Evolutionary conservation across 768 basidiomycete species (phyloP).

Genomic region (Boletus rufocinnamomeus): DNA sequence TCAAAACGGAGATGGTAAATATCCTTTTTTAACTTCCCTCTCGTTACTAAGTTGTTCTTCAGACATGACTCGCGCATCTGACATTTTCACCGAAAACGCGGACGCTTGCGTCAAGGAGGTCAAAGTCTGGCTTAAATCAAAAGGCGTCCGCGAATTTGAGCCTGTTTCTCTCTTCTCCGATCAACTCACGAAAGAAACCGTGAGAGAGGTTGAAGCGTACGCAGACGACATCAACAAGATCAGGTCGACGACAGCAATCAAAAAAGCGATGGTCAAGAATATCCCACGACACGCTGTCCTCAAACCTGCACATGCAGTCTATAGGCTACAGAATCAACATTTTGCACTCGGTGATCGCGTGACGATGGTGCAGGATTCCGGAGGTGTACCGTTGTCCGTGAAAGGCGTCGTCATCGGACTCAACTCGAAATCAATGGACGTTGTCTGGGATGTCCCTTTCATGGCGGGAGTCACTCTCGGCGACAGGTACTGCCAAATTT

Average conservation of each 20-base stretch:
- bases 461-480: constrained; percentile 89
- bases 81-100: constrained; percentile 58
- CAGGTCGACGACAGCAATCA: constrained; percentile 66
- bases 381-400: constrained; percentile 84
- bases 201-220: constrained; percentile 73
- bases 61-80: constrained; percentile 74
- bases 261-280: constrained; percentile 90
- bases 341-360: constrained; percentile 93
- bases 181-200: constrained; percentile 88
- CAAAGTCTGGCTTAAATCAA: constrained; percentile 81
- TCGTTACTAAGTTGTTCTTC: constrained; percentile 7
- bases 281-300: constrained; percentile 92
- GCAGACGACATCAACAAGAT: constrained; percentile 67
- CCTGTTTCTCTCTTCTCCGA: constrained; percentile 91
- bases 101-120: constrained; percentile 76
- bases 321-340: constrained; percentile 84
- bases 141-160: constrained; percentile 89
- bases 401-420: constrained; percentile 95
- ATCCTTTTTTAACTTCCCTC: background rate
- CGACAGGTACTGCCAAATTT: constrained; percentile 55
- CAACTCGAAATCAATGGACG: constrained; percentile 85
- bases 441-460: constrained; percentile 95
- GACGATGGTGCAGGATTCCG: constrained; percentile 94
- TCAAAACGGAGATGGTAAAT: constrained; percentile 64
- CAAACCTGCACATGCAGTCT: constrained; percentile 88